Base-by-base conservation (phyloP, 2,329 filamentous ascomycete genomes). In the Chlorencoelia australis region DNA sequence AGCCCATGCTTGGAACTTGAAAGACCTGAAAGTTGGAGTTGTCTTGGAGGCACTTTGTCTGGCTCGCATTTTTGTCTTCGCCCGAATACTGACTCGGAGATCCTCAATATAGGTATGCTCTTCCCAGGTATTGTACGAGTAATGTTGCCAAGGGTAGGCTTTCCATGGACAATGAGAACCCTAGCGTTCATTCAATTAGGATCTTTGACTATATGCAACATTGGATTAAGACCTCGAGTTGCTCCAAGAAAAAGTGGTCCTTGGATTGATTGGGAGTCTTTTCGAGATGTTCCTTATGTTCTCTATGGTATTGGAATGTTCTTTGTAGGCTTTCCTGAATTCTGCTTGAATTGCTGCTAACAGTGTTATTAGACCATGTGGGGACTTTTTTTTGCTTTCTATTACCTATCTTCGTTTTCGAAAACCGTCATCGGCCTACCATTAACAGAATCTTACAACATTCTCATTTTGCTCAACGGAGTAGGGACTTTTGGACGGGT, bases 391-490 rank as follows among this genome's bases (percentile, higher is more conserved):
- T 64, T 67, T 31, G 60, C 60, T 0, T 68, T 53, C 30, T 54
- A 43, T 30, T 56, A 53, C 30, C 32, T 69, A 18, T 50, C 55
- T 1, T 54, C 55, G 1, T 66, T 61, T 42, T 57, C 54, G 11
- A 55, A 56, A 11, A 46, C 60, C n/a, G 50, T 53, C 5, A 48
- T 64, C 14, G 46, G 47, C 5, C 50, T 67, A 2, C 56, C 59
- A 0, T 58, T 65, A 35, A 50, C 56, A 1, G 58, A 60, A 34
- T 66, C 68, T 2, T 62, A 71, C 32, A 62, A 67, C 39, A 53
- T 74, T 2, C 52, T 75, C 15, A 58, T 75, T 25, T 57, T 70
- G 26, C 61, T 74, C 53, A 74, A 75, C 45, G 67, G 64, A 10
- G 58, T 72, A 15, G 69, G 69, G 1, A 41, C 68, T 11, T 31